A percentile compares a stretch with the other conserved stretches of the same genome.
Conservation (phyloP, 2,329 filamentous ascomycete species). For the Verticillium zaregamsianum region DNA sequence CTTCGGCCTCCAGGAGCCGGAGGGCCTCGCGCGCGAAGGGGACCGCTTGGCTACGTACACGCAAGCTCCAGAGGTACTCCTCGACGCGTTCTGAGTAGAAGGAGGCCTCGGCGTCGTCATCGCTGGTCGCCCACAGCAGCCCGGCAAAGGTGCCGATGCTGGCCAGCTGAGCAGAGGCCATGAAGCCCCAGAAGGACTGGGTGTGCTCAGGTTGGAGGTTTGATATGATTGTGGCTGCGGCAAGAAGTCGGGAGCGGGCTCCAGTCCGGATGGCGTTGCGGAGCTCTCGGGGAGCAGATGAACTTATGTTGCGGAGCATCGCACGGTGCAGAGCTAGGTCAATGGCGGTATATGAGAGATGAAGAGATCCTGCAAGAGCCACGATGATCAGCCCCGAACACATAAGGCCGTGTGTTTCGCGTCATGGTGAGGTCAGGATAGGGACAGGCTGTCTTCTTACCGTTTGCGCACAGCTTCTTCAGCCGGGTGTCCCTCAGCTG, state of each 20-base stretch:
- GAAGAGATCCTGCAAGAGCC: conserved; percentile 32
- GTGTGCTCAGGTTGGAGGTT: conserved; percentile 39
- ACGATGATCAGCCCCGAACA: conserved; percentile 7
- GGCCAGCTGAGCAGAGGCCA: conserved; percentile 37
- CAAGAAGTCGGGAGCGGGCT: conserved; percentile 32
- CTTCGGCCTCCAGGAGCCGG: conserved; percentile 27
- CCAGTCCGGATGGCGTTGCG: conserved; percentile 29
- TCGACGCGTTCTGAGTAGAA: conserved; percentile 34
- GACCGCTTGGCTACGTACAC: conserved; percentile 32
- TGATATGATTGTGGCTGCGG: conserved; percentile 34
- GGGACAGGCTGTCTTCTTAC: not conserved
- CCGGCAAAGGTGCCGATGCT: conserved; percentile 36
- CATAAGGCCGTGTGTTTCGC: conserved; percentile 13
- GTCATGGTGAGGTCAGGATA: conserved; percentile 12
- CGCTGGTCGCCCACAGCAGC: conserved; percentile 34
- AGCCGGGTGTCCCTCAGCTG: conserved; percentile 37
- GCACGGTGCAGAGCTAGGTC: conserved; percentile 47
- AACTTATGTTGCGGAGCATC: conserved; percentile 38
- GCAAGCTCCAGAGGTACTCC: conserved; percentile 36
- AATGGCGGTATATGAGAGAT: conserved; percentile 46
- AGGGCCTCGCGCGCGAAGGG: conserved; percentile 34
- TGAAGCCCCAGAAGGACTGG: conserved; percentile 41
- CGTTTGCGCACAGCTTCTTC: conserved; percentile 34
- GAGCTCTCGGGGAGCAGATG: conserved; percentile 22
- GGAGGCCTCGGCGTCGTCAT: conserved; percentile 30